Conservation (phyloP, 768 basidiomycete genomes). For the Calocybe cyanea region DNA sequence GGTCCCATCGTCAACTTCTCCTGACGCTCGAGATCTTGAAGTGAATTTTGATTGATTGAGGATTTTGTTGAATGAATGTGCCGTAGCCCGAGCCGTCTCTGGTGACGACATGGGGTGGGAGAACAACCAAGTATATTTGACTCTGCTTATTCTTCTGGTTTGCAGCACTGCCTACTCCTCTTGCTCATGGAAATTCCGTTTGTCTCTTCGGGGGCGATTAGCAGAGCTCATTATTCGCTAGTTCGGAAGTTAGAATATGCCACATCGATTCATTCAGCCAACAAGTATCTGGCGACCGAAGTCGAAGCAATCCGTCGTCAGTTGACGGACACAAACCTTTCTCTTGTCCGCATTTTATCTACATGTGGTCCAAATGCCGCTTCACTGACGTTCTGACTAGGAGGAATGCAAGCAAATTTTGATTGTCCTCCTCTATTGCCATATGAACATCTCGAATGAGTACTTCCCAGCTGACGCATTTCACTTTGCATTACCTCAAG, state of each 20-base stretch:
- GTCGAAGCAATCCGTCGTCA: slow-evolving; percentile 52
- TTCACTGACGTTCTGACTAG: slow-evolving; percentile 33
- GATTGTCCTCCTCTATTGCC: slow-evolving; percentile 68
- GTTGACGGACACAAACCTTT: slow-evolving; percentile 46
- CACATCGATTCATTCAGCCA: slow-evolving; percentile 50
- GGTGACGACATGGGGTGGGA: slow-evolving; percentile 10
- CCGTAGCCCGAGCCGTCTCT: slow-evolving; percentile 32
- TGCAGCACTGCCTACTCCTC: not conserved
- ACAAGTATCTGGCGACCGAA: slow-evolving; percentile 58
- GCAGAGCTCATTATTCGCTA: slow-evolving; percentile 69
- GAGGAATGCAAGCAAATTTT: slow-evolving; percentile 62
- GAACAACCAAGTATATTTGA: slow-evolving; percentile 8
- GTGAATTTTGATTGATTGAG: slow-evolving; percentile 64
- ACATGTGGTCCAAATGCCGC: slow-evolving; percentile 6
- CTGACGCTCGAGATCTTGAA: slow-evolving; percentile 59
- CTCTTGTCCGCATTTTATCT: slow-evolving; percentile 43
- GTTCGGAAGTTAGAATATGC: slow-evolving; percentile 72
- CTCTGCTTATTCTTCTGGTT: slow-evolving; percentile 5
- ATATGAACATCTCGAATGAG: slow-evolving; percentile 43
- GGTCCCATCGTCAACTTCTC: slow-evolving; percentile 70
- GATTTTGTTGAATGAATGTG: slow-evolving; percentile 80
- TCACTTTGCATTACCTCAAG: slow-evolving; percentile 72
- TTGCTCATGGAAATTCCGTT: slow-evolving; percentile 71
- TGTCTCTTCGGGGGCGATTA: slow-evolving; percentile 72
- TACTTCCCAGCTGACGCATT: slow-evolving; percentile 42